Conservation (phyloP, 306 rosid genomes). For the Medicago lupulina region DNA sequence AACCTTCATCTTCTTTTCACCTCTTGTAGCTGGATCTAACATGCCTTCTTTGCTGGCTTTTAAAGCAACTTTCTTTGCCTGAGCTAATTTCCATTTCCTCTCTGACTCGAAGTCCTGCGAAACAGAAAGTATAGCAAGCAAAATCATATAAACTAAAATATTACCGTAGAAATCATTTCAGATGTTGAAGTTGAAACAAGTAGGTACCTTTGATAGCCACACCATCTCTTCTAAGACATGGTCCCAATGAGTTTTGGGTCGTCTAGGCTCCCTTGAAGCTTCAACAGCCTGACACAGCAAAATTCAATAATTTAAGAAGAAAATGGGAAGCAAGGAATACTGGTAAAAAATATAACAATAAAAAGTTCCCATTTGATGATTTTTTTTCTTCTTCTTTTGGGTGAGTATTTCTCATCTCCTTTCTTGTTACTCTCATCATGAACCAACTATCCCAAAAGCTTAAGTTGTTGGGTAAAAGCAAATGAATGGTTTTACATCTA, state of each 20-base stretch:
- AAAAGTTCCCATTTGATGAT: constrained; percentile 16
- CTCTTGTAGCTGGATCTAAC: constrained; percentile 96
- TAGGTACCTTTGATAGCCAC: constrained; percentile 91
- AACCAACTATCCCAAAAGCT: constrained; percentile 12
- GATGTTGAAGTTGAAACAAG: constrained; percentile 37
- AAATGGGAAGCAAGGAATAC: constrained; percentile 35
- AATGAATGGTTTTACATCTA: constrained; percentile 6
- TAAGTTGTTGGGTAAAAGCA: constrained; percentile 18
- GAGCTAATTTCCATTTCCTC: constrained; percentile 96
- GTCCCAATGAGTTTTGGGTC: constrained; percentile 98
- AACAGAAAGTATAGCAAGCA: constrained; percentile 44
- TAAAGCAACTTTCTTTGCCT: constrained; percentile 92
- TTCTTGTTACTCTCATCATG: background rate
- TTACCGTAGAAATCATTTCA: constrained; percentile 15
- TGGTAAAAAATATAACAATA: background rate
- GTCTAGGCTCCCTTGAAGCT: constrained; percentile 82
- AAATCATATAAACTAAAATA: background rate
- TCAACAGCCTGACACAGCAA: constrained; percentile 75
- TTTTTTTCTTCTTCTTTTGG: constrained; percentile 22
- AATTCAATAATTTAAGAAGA: constrained; percentile 37
- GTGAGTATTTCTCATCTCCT: constrained; percentile 1
- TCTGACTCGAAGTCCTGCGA: constrained; percentile 96
- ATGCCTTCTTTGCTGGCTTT: constrained; percentile 97
- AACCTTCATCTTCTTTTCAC: constrained; percentile 97
- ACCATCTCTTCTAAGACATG: constrained; percentile 99